These are phyloP conservation scores for Adenanthera pavonina DNA, from an alignment of 306 rosid genomes.

Conservation along the genomic window DNA sequence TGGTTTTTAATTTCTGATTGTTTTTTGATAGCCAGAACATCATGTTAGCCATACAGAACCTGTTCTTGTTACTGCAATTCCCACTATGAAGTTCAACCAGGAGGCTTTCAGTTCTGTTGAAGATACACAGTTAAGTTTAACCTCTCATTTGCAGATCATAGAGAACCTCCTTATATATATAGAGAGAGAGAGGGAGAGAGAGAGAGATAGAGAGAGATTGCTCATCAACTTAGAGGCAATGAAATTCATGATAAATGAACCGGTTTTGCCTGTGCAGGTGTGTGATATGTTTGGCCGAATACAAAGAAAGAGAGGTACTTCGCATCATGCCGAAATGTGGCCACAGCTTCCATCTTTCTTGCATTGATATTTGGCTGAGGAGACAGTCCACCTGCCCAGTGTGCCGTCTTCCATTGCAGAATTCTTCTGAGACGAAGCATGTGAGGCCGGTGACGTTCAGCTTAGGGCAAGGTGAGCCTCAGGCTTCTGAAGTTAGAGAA, in stretches of 20 bases:
- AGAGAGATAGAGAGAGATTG: neutral
- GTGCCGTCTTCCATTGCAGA: constrained; percentile 81
- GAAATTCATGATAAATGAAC: constrained; percentile 22
- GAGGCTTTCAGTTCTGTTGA: constrained; percentile 82
- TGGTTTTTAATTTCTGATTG: constrained; percentile 54
- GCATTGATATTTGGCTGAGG: constrained; percentile 90
- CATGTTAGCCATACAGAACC: constrained; percentile 70
- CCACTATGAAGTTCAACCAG: constrained; percentile 81
- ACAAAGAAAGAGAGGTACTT: constrained; percentile 82
- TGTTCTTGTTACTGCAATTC: constrained; percentile 85
- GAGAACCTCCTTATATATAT: constrained; percentile 3
- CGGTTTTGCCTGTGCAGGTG: constrained; percentile 61
- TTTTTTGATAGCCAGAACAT: constrained; percentile 85
- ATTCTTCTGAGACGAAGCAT: constrained; percentile 59
- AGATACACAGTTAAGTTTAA: constrained; percentile 82
- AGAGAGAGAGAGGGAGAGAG: neutral
- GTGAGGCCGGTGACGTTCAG: constrained; percentile 57
- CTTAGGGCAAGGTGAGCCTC: constrained; percentile 55
- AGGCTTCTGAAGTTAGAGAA: constrained; percentile 46
- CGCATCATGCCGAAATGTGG: constrained; percentile 95
- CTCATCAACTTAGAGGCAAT: neutral
- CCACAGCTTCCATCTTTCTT: constrained; percentile 86
- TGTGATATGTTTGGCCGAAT: constrained; percentile 88
- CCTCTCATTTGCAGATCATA: constrained; percentile 21
- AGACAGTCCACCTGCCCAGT: constrained; percentile 92